Conservation (phyloP, 1,284 basidiomycete species). For the Fomitopsis pinicola region DNA sequence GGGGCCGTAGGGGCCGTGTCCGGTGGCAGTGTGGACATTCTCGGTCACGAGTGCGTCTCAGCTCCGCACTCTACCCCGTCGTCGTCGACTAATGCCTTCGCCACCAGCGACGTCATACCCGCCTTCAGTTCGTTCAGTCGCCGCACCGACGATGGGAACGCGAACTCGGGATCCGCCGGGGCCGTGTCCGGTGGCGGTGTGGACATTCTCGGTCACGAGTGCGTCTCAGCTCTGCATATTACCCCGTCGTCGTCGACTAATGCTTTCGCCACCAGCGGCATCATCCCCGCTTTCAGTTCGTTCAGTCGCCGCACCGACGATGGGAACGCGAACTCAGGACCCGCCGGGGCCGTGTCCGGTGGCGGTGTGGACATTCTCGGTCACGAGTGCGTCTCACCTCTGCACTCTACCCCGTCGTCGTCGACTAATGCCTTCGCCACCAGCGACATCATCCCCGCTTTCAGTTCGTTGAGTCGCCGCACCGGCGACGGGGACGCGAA, state of each 20-base stretch:
- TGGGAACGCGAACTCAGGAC: no score
- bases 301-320: constrained; percentile 20
- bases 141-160: constrained; percentile 26
- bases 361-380: constrained; percentile 8
- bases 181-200: no score
- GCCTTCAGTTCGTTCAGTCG: constrained; percentile 5
- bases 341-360: constrained; percentile 8
- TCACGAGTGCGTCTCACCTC: neutral
- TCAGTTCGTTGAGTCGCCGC: constrained; percentile 13
- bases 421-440: neutral
- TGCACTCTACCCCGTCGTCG: no score
- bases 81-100: neutral
- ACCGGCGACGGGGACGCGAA: no score
- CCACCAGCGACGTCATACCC: neutral
- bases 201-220: no score
- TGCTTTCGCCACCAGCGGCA: no score
- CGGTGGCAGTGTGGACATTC: no score
- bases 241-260: no score
- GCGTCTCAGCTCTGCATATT: no score
- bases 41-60: no score
- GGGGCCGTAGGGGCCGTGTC: no score
- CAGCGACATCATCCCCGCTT: neutral
- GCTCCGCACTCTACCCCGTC: no score
- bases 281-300: neutral
- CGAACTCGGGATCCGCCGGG: constrained; percentile 4